A percentile compares a stretch with the other conserved stretches of the same genome.
phyloP scores from a whole-genome alignment of 2,329 filamentous ascomycete genomes.

The Xylariaceae sp. region DNA sequence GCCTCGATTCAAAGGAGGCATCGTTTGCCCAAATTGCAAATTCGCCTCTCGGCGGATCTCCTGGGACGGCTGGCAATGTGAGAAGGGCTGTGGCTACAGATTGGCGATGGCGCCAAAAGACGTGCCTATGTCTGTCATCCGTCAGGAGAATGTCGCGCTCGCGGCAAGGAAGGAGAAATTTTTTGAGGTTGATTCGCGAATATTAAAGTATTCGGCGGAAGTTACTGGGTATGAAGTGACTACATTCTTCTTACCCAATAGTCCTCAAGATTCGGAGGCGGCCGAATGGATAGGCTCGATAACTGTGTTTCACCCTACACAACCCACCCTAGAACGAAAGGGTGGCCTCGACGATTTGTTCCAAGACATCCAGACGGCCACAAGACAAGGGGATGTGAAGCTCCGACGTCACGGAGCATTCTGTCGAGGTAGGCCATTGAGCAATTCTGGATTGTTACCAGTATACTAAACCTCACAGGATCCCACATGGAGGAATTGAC shows the following conservation, averaged over 20 bases:
- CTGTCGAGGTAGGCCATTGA: constrained; percentile 26
- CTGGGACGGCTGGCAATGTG: constrained; percentile 60
- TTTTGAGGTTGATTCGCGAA: neutral
- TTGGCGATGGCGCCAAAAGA: constrained; percentile 24
- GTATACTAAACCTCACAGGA: constrained; percentile 27
- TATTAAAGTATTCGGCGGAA: neutral
- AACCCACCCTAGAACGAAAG: constrained; percentile 42
- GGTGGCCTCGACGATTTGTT: constrained; percentile 60
- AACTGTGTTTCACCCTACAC: constrained; percentile 52
- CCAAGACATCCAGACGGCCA: constrained; percentile 36
- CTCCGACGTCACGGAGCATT: constrained; percentile 40
- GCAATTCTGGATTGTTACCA: constrained; percentile 13
- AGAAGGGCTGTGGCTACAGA: constrained; percentile 46
- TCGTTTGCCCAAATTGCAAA: constrained; percentile 60
- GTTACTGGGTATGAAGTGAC: constrained; percentile 32
- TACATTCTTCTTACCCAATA: constrained; percentile 37
- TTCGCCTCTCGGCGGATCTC: constrained; percentile 54
- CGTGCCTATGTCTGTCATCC: constrained; percentile 21
- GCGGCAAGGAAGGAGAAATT: constrained; percentile 4
- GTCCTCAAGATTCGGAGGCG: constrained; percentile 14
- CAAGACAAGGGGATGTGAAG: constrained; percentile 34
- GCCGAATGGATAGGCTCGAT: constrained; percentile 42
- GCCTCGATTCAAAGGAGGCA: constrained; percentile 51
- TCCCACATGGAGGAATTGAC: constrained; percentile 40
- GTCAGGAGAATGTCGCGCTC: constrained; percentile 7